Evolutionary conservation across 2,329 filamentous ascomycete genomes (phyloP).

Genomic region (Onygenales sp.): DNA sequence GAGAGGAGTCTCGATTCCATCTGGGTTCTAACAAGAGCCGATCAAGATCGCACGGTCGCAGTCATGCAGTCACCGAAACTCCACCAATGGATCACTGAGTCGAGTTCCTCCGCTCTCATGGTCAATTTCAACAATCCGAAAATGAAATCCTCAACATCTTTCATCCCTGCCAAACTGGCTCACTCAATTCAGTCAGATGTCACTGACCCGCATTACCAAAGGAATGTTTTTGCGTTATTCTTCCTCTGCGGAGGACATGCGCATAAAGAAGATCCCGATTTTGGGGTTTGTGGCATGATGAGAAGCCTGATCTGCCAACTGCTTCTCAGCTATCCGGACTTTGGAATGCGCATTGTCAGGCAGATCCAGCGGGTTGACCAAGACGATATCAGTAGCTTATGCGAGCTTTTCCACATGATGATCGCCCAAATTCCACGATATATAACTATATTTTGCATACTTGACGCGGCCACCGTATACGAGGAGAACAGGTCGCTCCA

Average conservation of each 20-base stretch:
- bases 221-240: not conserved
- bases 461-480: not conserved
- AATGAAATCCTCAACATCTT: not conserved
- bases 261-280: not conserved
- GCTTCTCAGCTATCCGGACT: not conserved
- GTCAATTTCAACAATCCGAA: conserved; percentile 2
- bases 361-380: not conserved
- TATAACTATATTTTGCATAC: not conserved
- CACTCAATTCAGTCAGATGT: not conserved
- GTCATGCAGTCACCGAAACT: conserved; percentile 2
- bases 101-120: not conserved
- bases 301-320: not conserved
- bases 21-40: not conserved
- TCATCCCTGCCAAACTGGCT: not conserved
- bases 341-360: not conserved
- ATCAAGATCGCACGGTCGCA: not conserved
- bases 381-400: not conserved
- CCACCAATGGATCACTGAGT: not conserved
- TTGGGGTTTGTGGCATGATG: not conserved
- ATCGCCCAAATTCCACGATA: not conserved
- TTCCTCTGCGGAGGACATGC: not conserved
- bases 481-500: not conserved
- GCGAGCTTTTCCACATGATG: conserved; percentile 1
- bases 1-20: not conserved
- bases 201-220: not conserved